Evolutionary conservation across 2,329 filamentous ascomycete genomes (phyloP).

Genomic region (Ophiostoma quercus): DNA sequence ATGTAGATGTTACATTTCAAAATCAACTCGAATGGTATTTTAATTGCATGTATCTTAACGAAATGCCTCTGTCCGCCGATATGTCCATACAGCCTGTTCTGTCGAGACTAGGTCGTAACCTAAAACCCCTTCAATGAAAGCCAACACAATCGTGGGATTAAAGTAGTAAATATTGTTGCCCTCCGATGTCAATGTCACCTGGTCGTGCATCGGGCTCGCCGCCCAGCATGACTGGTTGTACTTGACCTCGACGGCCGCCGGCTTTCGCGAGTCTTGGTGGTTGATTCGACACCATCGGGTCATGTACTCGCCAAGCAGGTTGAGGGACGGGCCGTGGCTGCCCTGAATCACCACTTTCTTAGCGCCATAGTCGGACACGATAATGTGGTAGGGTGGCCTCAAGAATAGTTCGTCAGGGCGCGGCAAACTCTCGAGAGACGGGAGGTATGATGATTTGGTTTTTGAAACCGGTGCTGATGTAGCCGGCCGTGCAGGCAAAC

Average conservation of each 20-base stretch:
- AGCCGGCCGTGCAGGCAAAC: background rate
- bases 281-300: slow-evolving; percentile 45
- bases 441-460: slow-evolving; percentile 35
- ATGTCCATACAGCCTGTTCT: slow-evolving; percentile 24
- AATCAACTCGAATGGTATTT: background rate
- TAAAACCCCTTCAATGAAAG: slow-evolving; percentile 44
- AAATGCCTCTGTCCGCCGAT: slow-evolving; percentile 21
- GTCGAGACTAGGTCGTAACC: slow-evolving; percentile 39
- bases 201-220: slow-evolving; percentile 42
- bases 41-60: background rate
- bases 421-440: slow-evolving; percentile 39
- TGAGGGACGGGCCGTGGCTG: slow-evolving; percentile 44
- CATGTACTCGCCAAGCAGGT: slow-evolving; percentile 44
- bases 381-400: slow-evolving; percentile 45
- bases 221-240: slow-evolving; percentile 44
- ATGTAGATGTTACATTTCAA: slow-evolving; percentile 32
- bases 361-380: slow-evolving; percentile 34
- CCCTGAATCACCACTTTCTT: slow-evolving; percentile 41
- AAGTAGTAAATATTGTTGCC: slow-evolving; percentile 34
- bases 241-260: slow-evolving; percentile 39
- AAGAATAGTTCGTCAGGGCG: slow-evolving; percentile 46
- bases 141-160: slow-evolving; percentile 42
- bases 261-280: slow-evolving; percentile 36
- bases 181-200: slow-evolving; percentile 38
- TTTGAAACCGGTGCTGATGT: background rate